These are phyloP conservation scores for Megacollybia marginata DNA, from an alignment of 768 basidiomycete genomes.

Conservation along the genomic window DNA sequence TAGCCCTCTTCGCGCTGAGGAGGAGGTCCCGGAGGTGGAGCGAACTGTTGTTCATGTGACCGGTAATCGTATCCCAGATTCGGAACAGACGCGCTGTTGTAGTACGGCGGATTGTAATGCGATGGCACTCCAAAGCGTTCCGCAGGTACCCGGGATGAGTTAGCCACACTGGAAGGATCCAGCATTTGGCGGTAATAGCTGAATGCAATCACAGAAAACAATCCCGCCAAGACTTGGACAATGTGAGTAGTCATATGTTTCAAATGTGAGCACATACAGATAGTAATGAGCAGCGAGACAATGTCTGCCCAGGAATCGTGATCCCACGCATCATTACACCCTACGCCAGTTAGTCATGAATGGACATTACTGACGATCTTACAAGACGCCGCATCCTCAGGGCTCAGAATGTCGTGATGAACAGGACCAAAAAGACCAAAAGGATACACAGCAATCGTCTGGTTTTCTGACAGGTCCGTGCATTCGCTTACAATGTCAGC, in stretches of 20 bases:
- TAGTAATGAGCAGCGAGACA: constrained; percentile 49
- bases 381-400: constrained; percentile 41
- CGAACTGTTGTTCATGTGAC: constrained; percentile 23
- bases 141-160: constrained; percentile 40
- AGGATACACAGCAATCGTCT: constrained; percentile 21
- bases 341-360: constrained; percentile 25
- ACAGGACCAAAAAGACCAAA: constrained; percentile 52
- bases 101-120: constrained; percentile 54
- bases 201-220: constrained; percentile 65
- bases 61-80: constrained; percentile 23
- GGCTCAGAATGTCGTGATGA: constrained; percentile 19
- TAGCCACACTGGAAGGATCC: constrained; percentile 55
- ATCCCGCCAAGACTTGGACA: constrained; percentile 40
- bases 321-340: constrained; percentile 54
- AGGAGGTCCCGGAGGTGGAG: constrained; percentile 46
- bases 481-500: constrained; percentile 54
- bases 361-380: constrained; percentile 9
- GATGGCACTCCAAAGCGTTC: constrained; percentile 33
- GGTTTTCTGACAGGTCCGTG: constrained; percentile 26
- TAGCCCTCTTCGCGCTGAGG: constrained; percentile 23
- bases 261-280: constrained; percentile 35
- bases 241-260: neutral
- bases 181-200: constrained; percentile 69
- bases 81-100: constrained; percentile 31
- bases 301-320: constrained; percentile 66